Percentiles rank a stretch among this genome's conserved stretches.
Evolutionary conservation across 2,329 filamentous ascomycete genomes (phyloP).

Genomic region (Cercospora citrullina): DNA sequence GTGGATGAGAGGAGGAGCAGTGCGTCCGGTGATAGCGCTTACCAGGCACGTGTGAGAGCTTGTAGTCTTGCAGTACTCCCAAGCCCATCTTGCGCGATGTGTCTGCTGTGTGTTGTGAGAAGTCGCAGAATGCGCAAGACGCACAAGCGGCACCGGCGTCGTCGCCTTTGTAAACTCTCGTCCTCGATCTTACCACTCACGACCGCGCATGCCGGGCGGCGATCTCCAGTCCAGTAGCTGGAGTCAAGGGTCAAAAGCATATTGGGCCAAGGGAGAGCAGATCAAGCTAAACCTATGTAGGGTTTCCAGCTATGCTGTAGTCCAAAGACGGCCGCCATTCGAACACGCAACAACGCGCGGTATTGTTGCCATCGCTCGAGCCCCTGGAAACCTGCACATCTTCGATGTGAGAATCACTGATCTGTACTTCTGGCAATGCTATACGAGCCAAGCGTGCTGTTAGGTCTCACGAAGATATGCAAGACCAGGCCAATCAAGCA

Average conservation of each 20-base stretch:
- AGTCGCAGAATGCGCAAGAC: neutral
- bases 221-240: conserved; percentile 3
- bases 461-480: neutral
- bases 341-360: neutral
- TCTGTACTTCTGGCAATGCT: neutral
- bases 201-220: neutral
- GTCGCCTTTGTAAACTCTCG: conserved; percentile 4
- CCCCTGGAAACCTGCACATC: neutral
- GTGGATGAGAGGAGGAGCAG: neutral
- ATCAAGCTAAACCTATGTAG: neutral
- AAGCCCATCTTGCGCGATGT: conserved; percentile 22
- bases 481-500: neutral
- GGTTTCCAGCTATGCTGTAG: neutral
- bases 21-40: conserved; percentile 4
- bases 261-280: neutral
- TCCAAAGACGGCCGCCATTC: neutral
- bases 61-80: conserved; percentile 27
- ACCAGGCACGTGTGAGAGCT: conserved; percentile 29
- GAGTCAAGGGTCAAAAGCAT: conserved; percentile 2
- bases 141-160: neutral
- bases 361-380: neutral
- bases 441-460: neutral
- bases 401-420: neutral
- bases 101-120: conserved; percentile 2
- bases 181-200: neutral